phyloP scores from a whole-genome alignment of 129 eudicot genomes.

The Glebionis coronaria region DNA sequence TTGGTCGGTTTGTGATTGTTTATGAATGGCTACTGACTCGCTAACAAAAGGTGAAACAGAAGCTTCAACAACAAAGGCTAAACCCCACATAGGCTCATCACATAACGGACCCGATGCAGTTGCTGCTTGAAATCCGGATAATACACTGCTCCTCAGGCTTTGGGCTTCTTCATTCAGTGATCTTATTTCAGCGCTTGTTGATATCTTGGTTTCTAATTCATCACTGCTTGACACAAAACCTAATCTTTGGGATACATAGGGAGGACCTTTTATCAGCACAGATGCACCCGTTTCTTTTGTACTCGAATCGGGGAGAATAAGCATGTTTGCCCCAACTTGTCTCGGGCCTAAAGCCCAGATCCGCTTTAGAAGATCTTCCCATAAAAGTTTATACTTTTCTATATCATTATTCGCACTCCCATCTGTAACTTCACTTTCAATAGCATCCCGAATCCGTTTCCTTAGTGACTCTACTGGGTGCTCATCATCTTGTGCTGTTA shows the following conservation, averaged over 20 bases:
- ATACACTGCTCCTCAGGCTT: conserved; percentile 67
- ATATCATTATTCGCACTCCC: conserved; percentile 38
- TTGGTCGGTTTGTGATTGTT: conserved; percentile 46
- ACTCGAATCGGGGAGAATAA: conserved; percentile 51
- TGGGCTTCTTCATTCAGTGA: conserved; percentile 56
- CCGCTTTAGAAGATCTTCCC: conserved; percentile 61
- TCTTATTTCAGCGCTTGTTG: conserved; percentile 27
- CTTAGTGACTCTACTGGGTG: conserved; percentile 58
- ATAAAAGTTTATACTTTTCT: conserved; percentile 52
- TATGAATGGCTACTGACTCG: too few relatives aligned
- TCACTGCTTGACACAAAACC: conserved; percentile 41
- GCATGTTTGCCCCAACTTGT: conserved; percentile 89
- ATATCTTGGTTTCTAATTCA: conserved; percentile 14
- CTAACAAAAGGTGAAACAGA: conserved; percentile 37
- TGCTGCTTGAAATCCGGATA: conserved; percentile 91
- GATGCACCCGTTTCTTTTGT: conserved; percentile 26
- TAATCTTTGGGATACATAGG: conserved; percentile 64
- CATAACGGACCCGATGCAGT: conserved; percentile 89
- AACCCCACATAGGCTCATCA: conserved; percentile 98
- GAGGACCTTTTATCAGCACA: conserved; percentile 48
- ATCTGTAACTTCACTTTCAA: conserved; percentile 56
- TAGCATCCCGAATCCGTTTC: conserved; percentile 69
- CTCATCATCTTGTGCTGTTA: conserved; percentile 51
- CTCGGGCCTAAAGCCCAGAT: conserved; percentile 92
- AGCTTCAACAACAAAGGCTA: conserved; percentile 78